Conservation (phyloP, 139 green algal species). For the Eudorina sp. region DNA sequence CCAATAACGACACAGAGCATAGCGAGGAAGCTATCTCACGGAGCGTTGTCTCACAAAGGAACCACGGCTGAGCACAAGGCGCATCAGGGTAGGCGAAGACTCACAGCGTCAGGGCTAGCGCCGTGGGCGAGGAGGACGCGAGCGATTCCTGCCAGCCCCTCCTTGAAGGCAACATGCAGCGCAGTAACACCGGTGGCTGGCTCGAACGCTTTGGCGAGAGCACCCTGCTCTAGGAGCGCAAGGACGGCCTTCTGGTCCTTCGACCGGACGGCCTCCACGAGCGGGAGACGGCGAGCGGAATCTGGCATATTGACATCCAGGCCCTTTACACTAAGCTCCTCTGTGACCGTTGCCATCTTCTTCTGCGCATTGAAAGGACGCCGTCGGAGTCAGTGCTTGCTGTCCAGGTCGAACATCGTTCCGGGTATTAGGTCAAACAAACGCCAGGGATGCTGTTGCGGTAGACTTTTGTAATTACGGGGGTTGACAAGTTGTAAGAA, state of each 20-base stretch:
- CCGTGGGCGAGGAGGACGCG: conserved; percentile 56
- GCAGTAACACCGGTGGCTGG: conserved; percentile 25
- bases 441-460: too few species aligned
- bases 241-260: background rate
- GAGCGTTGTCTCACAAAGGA: background rate
- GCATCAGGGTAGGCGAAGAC: background rate
- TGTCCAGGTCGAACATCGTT: too few species aligned
- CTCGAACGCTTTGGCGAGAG: conserved; percentile 34
- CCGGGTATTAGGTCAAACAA: too few species aligned
- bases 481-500: too few species aligned
- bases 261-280: conserved; percentile 49
- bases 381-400: too few species aligned
- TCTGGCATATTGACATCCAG: conserved; percentile 52
- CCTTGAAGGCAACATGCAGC: conserved; percentile 42
- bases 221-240: conserved; percentile 39
- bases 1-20: background rate
- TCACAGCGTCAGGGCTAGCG: conserved; percentile 39
- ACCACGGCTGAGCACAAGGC: background rate
- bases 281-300: conserved; percentile 26
- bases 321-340: conserved; percentile 31
- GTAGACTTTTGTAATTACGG: too few species aligned
- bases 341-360: conserved; percentile 21
- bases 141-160: conserved; percentile 36
- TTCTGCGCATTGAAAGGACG: conserved; percentile 28
- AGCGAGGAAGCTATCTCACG: background rate